These are phyloP conservation scores for Williopsis jadinii DNA, from an alignment of 1,139 yeast species.

Conservation along the genomic window DNA sequence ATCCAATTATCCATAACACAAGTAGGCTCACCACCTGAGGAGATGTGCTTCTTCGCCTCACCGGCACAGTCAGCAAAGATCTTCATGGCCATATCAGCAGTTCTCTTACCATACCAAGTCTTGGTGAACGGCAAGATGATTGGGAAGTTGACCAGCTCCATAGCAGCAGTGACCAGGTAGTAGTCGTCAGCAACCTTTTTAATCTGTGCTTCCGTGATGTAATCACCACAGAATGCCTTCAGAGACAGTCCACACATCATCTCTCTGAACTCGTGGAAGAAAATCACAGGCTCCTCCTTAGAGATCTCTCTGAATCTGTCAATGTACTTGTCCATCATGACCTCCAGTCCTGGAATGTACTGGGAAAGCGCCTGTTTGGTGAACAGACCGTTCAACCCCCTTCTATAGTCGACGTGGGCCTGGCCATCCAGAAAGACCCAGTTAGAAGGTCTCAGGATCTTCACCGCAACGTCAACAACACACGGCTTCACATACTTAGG, in stretches of 20 bases:
- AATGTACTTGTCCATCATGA: constrained; percentile 73
- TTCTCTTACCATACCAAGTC: constrained; percentile 94
- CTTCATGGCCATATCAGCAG: constrained; percentile 91
- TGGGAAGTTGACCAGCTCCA: constrained; percentile 96
- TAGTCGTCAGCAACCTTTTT: constrained; percentile 85
- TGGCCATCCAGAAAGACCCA: constrained; percentile 98
- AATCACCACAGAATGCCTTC: constrained; percentile 92
- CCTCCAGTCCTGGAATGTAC: constrained; percentile 80
- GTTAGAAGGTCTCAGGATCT: constrained; percentile 87
- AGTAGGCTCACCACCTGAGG: constrained; percentile 67
- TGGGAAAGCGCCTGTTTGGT: constrained; percentile 75
- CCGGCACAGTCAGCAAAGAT: constrained; percentile 85
- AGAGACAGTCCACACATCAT: constrained; percentile 89
- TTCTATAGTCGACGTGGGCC: constrained; percentile 89
- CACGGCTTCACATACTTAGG: constrained; percentile 92
- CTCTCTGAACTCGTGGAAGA: constrained; percentile 92
- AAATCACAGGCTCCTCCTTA: constrained; percentile 58
- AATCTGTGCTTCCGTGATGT: constrained; percentile 86
- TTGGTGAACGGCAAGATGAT: constrained; percentile 91
- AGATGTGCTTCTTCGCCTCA: constrained; percentile 74
- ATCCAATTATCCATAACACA: constrained; percentile 98
- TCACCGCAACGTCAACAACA: constrained; percentile 93
- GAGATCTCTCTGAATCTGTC: constrained; percentile 54
- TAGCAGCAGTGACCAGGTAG: constrained; percentile 85
- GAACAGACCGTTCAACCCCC: constrained; percentile 83